phyloP scores from a whole-genome alignment of 164 flowering plant species.

The Buxus sempervirens region DNA sequence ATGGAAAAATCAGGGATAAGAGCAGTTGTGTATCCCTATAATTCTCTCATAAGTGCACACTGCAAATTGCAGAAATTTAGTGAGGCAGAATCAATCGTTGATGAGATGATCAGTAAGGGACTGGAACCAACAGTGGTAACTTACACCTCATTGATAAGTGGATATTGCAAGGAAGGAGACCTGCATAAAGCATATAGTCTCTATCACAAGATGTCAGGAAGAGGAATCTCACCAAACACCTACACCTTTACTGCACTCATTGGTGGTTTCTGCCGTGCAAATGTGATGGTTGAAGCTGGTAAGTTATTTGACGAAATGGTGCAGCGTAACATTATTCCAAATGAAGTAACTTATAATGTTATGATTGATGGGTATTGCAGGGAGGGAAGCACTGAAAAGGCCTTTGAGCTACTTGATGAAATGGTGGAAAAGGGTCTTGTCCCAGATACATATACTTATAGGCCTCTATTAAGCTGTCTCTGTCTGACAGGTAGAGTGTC shows the following conservation, averaged over 20 bases:
- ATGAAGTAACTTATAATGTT: slow-evolving; percentile 84
- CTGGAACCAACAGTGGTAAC: slow-evolving; percentile 65
- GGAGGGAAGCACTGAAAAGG: slow-evolving; percentile 58
- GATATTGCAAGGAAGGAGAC: slow-evolving; percentile 59
- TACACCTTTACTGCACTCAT: slow-evolving; percentile 76
- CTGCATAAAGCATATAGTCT: slow-evolving; percentile 54
- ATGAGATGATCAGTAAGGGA: slow-evolving; percentile 56
- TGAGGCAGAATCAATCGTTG: slow-evolving; percentile 45
- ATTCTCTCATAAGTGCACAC: slow-evolving; percentile 66
- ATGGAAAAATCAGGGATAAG: slow-evolving; percentile 50
- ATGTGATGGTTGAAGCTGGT: slow-evolving; percentile 63
- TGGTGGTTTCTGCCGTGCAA: slow-evolving; percentile 59
- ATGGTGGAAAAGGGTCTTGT: slow-evolving; percentile 65
- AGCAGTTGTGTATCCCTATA: slow-evolving; percentile 63
- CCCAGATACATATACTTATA: slow-evolving; percentile 81
- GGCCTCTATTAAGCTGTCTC: slow-evolving; percentile 76
- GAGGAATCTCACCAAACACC: slow-evolving; percentile 64
- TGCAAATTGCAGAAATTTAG: slow-evolving; percentile 60
- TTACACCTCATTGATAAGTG: slow-evolving; percentile 73
- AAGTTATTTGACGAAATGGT: slow-evolving; percentile 59
- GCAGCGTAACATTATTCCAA: slow-evolving; percentile 44
- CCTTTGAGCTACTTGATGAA: slow-evolving; percentile 67
- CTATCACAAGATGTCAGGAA: slow-evolving; percentile 67
- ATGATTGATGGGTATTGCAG: slow-evolving; percentile 79
- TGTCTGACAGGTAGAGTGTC: slow-evolving; percentile 62